Evolutionary conservation across 2,329 filamentous ascomycete genomes (phyloP), one percentile per base, ranked within the genome.

Genomic region (Daldinia eschscholtzii): DNA sequence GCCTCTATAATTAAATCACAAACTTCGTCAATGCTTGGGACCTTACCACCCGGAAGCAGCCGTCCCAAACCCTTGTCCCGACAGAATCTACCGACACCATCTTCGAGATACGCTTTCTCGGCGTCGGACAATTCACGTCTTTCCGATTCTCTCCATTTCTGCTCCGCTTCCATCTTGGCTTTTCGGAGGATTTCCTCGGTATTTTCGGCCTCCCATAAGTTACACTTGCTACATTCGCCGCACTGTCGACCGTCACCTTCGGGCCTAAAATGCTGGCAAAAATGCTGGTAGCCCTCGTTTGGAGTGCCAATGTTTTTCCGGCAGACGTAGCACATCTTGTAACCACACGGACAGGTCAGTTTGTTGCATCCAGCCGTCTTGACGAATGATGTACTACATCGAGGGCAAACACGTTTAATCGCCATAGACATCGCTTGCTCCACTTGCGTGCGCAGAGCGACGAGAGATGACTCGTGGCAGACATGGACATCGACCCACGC

Each of bases 271-370:
- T 98, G 96, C 78, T 97, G 92, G 79, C 96, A 99, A 77, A 98
- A 99, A 80, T 99, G 96, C 42, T 89, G 86, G 80, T 99, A 98
- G 0, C 95, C 94, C 78, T 94, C 91, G 55, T 80, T 80, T 39
- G 73, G 68, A 57, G 87, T 83, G 63, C 85, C 83, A 53, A 91
- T 88, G 75, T 93, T 90, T 73, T 91, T 91, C 44, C 96, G 92
- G 80, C 96, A 99, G 53, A 98, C 89, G 77, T 99, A 99, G 80
- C 96, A 99, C 95, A 98, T 98, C 74, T 92, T 92, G 81, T 98
- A 98, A 7, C 96, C 96, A 80, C 96, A 99, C 15, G 94, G 90
- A 78, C 96, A 98, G 5, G 93, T 95, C 44, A 99, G 86, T 82
- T 98, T 98, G 84, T 99, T 99, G 86, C 96, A 99, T 75, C 96